Evolutionary conservation across 495 filamentous ascomycete genomes (phyloP).

Genomic region (Podospora pseudocomata): DNA sequence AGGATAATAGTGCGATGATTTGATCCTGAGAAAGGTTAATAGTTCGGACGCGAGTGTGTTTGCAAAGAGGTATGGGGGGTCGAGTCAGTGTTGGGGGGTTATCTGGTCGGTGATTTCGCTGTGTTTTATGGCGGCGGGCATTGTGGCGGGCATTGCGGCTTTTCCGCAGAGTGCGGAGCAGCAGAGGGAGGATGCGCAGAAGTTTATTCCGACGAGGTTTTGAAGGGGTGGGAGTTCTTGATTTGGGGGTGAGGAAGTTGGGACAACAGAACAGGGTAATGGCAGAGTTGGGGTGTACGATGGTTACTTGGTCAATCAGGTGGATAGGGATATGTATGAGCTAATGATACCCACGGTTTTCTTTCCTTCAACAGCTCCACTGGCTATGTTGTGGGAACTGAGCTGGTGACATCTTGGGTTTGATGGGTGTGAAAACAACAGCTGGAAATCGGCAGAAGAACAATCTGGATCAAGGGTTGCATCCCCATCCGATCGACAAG

Average conservation of each 20-base stretch:
- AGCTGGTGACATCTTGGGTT: neutral
- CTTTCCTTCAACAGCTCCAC: neutral
- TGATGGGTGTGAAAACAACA: neutral
- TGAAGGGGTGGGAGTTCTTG: too few relatives aligned
- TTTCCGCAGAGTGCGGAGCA: constrained; percentile 65
- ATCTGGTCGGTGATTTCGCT: constrained; percentile 72
- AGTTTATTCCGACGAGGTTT: constrained; percentile 54
- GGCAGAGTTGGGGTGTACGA: neutral
- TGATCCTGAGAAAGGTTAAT: constrained; percentile 81
- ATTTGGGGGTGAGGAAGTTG: neutral
- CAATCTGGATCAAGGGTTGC: too few relatives aligned
- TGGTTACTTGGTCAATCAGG: too few relatives aligned
- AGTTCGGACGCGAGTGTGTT: constrained; percentile 78
- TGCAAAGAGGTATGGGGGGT: constrained; percentile 71
- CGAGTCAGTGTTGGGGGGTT: constrained; percentile 77
- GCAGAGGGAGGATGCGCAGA: constrained; percentile 64
- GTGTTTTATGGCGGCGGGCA: constrained; percentile 64
- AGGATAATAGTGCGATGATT: constrained; percentile 59
- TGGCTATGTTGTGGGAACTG: neutral
- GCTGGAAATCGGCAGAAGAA: too few relatives aligned
- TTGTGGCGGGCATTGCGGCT: constrained; percentile 70
- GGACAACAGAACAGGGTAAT: neutral
- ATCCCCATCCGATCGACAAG: too few relatives aligned
- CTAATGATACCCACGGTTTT: constrained; percentile 8
- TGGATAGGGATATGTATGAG: neutral